Conservation (phyloP, 73 alveolate genomes). For the Blepharisma japonicum region DNA sequence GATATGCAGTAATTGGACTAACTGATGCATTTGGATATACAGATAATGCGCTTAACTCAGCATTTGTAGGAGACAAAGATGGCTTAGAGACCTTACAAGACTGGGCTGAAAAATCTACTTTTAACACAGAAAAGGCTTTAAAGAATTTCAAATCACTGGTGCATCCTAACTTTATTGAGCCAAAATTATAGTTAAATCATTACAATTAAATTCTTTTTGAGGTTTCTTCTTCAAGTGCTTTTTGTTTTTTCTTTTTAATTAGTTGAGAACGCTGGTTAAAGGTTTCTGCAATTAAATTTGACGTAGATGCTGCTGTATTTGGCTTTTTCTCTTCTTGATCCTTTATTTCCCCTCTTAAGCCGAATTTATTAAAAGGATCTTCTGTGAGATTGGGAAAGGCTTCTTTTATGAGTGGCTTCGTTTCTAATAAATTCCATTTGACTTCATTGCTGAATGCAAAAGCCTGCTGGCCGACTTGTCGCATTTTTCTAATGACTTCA, state of each 20-base stretch:
- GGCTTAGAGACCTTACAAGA: not conserved
- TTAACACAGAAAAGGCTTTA: no score
- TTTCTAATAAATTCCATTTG: not conserved
- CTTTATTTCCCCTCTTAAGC: not conserved
- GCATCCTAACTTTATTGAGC: no score
- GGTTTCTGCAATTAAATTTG: no score
- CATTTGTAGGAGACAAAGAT: not conserved
- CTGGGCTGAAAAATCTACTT: no score
- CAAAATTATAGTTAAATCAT: no score
- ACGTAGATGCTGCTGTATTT: not conserved
- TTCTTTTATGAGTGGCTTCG: not conserved
- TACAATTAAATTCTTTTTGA: no score
- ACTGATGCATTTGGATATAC: not conserved
- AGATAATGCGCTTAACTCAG: not conserved
- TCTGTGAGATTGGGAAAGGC: constrained; percentile 7
- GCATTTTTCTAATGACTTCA: constrained; percentile 7
- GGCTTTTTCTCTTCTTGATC: not conserved
- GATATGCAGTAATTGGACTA: not conserved
- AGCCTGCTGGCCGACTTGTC: constrained; percentile 24
- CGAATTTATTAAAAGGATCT: constrained; percentile 28
- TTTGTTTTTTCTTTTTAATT: no score
- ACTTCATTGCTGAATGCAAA: constrained; percentile 21
- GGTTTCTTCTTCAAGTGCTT: no score
- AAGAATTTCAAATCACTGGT: no score
- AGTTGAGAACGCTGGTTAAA: no score